phyloP scores from a whole-genome alignment of 495 filamentous ascomycete species.

The Massariosphaeria phaeospora region DNA sequence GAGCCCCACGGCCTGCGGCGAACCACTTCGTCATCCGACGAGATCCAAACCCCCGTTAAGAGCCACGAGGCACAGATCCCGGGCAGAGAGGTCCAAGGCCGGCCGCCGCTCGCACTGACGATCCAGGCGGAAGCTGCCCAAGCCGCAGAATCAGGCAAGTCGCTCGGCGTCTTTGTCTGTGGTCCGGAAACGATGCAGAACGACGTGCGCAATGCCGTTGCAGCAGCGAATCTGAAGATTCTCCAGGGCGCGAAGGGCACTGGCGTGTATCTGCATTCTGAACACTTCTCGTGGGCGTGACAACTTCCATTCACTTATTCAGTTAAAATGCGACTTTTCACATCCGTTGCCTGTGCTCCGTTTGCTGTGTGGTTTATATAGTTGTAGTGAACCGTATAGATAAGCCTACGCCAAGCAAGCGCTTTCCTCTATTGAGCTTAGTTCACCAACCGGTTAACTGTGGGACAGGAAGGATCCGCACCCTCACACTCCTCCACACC shows the following conservation, averaged over 20 bases:
- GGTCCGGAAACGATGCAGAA: slow-evolving; percentile 50
- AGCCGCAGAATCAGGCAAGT: slow-evolving; percentile 29
- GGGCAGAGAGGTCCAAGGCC: slow-evolving; percentile 7
- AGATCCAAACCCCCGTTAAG: not conserved
- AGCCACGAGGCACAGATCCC: not conserved
- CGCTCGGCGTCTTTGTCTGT: slow-evolving; percentile 48
- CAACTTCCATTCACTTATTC: no score
- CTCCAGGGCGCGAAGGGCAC: slow-evolving; percentile 35
- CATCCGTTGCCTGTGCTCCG: no score
- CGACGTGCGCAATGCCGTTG: slow-evolving; percentile 49
- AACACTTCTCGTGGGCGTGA: slow-evolving; percentile 48
- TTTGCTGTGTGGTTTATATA: no score
- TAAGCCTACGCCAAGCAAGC: no score
- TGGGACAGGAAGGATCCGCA: no score
- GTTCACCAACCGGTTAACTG: no score
- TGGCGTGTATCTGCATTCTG: slow-evolving; percentile 52
- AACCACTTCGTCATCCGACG: not conserved
- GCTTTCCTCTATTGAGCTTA: no score
- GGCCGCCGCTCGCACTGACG: slow-evolving; percentile 43
- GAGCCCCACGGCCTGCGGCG: not conserved
- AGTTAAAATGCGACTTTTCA: no score
- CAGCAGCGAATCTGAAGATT: slow-evolving; percentile 43
- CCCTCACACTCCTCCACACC: no score
- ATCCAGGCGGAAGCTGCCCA: slow-evolving; percentile 34
- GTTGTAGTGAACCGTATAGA: no score